Percentiles rank a stretch among this genome's conserved stretches.
These are phyloP conservation scores for Heliamphora pulchella DNA, from an alignment of 179 eudicot species.

Conservation along the genomic window DNA sequence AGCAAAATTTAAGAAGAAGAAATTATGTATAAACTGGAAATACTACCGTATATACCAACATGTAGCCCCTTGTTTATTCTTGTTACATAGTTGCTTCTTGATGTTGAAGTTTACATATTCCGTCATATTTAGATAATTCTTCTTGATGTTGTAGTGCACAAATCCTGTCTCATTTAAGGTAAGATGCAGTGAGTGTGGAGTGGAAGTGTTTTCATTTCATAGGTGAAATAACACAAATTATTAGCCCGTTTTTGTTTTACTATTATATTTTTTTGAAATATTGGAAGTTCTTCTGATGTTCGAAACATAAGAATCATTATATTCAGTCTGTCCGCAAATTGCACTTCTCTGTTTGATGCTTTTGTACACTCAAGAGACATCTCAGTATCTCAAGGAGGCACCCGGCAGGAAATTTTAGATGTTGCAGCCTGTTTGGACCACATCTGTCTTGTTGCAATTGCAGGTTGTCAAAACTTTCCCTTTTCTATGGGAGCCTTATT, in stretches of 20 bases:
- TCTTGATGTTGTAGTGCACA: not conserved
- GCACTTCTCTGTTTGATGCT: not conserved
- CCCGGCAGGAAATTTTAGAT: not conserved
- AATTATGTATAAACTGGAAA: not conserved
- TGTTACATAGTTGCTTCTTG: not conserved
- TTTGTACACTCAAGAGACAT: not conserved
- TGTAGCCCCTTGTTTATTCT: not conserved
- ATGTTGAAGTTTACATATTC: not conserved
- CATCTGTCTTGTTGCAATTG: not conserved
- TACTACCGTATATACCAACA: not conserved
- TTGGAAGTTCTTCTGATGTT: not conserved
- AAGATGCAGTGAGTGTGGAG: not conserved
- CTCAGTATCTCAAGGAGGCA: not conserved
- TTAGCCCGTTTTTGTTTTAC: not conserved
- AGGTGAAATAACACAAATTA: not conserved
- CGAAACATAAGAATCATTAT: not conserved
- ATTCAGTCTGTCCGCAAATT: not conserved
- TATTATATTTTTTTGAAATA: not conserved
- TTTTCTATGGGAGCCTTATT: not conserved
- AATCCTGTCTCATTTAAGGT: not conserved
- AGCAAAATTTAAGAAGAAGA: slow-evolving; percentile 3
- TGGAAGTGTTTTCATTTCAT: not conserved
- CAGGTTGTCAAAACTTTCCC: not conserved
- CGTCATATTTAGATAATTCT: not conserved
- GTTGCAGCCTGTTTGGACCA: not conserved